phyloP scores from a whole-genome alignment of 371 early-diverging fungal species.

The Mucor racemosus region DNA sequence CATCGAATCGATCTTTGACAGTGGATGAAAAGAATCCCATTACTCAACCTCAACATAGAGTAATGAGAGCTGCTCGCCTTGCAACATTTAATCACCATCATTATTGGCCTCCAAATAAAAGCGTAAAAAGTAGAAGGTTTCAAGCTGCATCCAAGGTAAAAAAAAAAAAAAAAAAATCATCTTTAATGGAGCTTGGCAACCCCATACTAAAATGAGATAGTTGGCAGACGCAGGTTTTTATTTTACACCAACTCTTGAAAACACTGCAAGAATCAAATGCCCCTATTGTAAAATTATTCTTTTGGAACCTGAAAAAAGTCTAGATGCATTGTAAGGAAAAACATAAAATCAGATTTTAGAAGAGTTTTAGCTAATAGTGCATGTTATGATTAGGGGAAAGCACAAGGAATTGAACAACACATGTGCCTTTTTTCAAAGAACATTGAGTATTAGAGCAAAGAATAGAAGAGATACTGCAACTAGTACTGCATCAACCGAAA shows the following conservation, averaged over 20 bases:
- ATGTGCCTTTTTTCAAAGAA: constrained; percentile 17
- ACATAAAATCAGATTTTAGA: background rate
- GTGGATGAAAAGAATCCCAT: constrained; percentile 6
- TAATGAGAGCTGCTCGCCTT: constrained; percentile 30
- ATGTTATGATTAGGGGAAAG: background rate
- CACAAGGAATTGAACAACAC: constrained; percentile 7
- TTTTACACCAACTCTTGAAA: constrained; percentile 26
- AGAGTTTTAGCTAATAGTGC: no score
- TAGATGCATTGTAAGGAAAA: constrained; percentile 26
- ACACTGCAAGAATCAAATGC: constrained; percentile 26
- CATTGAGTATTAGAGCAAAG: background rate
- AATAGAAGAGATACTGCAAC: constrained; percentile 4
- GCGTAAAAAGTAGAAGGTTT: background rate
- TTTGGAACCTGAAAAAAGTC: constrained; percentile 9
- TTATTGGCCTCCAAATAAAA: constrained; percentile 37
- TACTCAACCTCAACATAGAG: constrained; percentile 8
- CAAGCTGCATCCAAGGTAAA: constrained; percentile 27
- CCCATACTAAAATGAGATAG: no score
- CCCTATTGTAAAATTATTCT: constrained; percentile 31
- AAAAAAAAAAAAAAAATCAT: background rate
- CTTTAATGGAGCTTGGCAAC: constrained; percentile 16
- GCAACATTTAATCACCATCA: constrained; percentile 32
- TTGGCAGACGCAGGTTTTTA: constrained; percentile 38
- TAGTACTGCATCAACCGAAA: background rate
- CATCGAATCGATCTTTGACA: background rate